Conservation (phyloP, 2,329 filamentous ascomycete species). For the Colletotrichum horii region DNA sequence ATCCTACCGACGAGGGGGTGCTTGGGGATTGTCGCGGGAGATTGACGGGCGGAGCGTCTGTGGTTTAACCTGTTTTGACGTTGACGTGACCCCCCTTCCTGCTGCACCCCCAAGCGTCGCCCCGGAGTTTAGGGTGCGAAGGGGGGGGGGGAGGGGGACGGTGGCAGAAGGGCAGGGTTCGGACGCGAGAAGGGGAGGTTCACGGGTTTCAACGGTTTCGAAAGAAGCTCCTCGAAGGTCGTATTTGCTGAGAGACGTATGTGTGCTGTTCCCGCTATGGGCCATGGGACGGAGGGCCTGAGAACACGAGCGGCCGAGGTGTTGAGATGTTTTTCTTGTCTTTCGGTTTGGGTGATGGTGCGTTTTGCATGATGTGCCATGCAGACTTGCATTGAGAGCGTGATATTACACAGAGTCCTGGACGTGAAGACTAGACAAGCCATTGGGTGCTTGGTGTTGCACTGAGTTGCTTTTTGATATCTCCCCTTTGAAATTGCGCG, state of each 20-base stretch:
- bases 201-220: constrained; percentile 19
- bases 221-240: constrained; percentile 6
- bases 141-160: neutral
- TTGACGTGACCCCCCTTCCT: neutral
- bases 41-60: constrained; percentile 11
- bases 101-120: neutral
- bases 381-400: neutral
- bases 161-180: neutral
- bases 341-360: neutral
- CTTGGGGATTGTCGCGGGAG: constrained; percentile 7
- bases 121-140: neutral
- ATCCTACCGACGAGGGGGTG: neutral
- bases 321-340: neutral
- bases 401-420: neutral
- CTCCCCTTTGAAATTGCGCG: neutral
- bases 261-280: too few species aligned
- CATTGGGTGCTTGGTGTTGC: neutral
- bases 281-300: neutral
- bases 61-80: neutral
- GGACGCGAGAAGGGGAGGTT: neutral
- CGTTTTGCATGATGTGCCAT: neutral
- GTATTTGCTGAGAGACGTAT: neutral
- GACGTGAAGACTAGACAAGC: neutral
- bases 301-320: neutral
- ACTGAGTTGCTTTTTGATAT: neutral